Evolutionary conservation across 257 asterid genomes (phyloP).

Genomic region (Gentiana dahurica): DNA sequence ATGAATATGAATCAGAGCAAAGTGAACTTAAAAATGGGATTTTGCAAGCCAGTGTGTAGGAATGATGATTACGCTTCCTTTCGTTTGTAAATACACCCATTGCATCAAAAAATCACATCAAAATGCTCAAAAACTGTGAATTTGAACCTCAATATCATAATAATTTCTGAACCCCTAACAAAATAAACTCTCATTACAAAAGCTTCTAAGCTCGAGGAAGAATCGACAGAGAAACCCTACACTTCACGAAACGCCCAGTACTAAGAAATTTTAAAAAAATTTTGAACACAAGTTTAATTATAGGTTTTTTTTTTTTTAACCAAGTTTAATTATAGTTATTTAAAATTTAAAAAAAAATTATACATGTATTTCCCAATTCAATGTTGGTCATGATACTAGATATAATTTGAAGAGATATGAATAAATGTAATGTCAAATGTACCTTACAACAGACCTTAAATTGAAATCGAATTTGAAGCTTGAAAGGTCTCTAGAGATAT

Average conservation of each 20-base stretch:
- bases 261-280: too few species aligned
- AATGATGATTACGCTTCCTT: slow-evolving; percentile 47
- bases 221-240: not conserved
- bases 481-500: too few species aligned
- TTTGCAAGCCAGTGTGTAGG: slow-evolving; percentile 13
- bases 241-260: not conserved
- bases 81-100: slow-evolving; percentile 57
- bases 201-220: not conserved
- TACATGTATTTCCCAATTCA: too few species aligned
- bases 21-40: slow-evolving; percentile 14
- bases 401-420: too few species aligned
- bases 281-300: too few species aligned
- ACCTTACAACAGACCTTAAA: too few species aligned
- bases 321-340: too few species aligned
- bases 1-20: not conserved
- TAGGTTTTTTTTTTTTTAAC: too few species aligned
- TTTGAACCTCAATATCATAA: slow-evolving; percentile 3
- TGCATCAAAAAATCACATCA: slow-evolving; percentile 1
- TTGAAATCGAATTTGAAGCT: too few species aligned
- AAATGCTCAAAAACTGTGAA: slow-evolving; percentile 5
- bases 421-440: too few species aligned
- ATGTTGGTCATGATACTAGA: too few species aligned
- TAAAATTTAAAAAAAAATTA: too few species aligned
- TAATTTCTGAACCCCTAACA: not conserved
- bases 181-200: not conserved